Percentiles rank a stretch among this genome's conserved stretches.
Conservation (phyloP, 257 asterid genomes). For the Dorcoceras hygrometricum region DNA sequence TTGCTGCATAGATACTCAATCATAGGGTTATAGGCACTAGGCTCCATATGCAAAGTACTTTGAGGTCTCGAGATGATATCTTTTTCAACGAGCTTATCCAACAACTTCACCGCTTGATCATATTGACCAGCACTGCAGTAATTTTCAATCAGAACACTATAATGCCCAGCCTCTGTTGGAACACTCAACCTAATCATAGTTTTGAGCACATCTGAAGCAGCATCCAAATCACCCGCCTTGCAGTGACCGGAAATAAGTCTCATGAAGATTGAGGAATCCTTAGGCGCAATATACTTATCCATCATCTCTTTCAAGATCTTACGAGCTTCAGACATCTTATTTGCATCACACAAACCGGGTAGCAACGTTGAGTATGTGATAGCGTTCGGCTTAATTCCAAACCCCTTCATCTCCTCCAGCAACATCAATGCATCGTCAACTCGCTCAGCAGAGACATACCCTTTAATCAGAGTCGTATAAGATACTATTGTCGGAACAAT, state of each 20-base stretch:
- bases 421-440: constrained; percentile 79
- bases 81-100: constrained; percentile 84
- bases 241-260: constrained; percentile 66
- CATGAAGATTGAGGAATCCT: constrained; percentile 60
- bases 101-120: constrained; percentile 59
- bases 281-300: constrained; percentile 54
- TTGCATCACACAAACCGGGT: constrained; percentile 80
- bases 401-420: constrained; percentile 77
- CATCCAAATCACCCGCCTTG: constrained; percentile 68
- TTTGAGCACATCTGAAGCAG: constrained; percentile 72
- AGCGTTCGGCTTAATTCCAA: constrained; percentile 71
- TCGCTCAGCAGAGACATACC: constrained; percentile 56
- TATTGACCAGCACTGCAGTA: constrained; percentile 68
- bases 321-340: constrained; percentile 72
- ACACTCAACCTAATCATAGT: constrained; percentile 74
- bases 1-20: constrained; percentile 77
- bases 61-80: constrained; percentile 66
- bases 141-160: constrained; percentile 77
- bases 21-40: constrained; percentile 67
- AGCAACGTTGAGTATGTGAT: constrained; percentile 70
- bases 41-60: constrained; percentile 62
- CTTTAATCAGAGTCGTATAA: constrained; percentile 80
- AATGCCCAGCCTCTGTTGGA: constrained; percentile 94
- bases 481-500: constrained; percentile 69
- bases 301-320: constrained; percentile 73